Percentiles rank a stretch among this genome's conserved stretches.
Conservation (phyloP, 495 filamentous ascomycete genomes). For the Aspergillus egyptiacus region DNA sequence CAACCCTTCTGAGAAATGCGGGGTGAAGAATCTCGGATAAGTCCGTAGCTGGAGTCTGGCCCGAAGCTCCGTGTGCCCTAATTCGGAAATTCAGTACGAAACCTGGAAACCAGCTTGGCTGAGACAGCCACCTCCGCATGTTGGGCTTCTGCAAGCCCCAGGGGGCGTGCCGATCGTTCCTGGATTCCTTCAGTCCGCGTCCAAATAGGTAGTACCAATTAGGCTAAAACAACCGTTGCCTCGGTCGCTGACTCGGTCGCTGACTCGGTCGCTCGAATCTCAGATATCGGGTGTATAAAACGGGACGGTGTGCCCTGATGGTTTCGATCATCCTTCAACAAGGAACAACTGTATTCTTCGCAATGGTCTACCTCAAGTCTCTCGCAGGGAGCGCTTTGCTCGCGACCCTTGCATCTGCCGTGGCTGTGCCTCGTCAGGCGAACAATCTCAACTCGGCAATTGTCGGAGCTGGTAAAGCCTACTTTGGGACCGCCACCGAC, state of each 20-base stretch:
- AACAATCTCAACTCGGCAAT: constrained; percentile 14
- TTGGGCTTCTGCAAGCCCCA: background rate
- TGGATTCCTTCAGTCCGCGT: constrained; percentile 1
- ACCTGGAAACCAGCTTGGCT: constrained; percentile 3
- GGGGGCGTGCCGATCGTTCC: background rate
- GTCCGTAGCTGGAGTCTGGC: background rate
- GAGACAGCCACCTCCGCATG: background rate
- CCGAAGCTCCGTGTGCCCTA: background rate
- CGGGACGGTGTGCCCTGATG: background rate
- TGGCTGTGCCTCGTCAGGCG: background rate
- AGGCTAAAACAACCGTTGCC: constrained; percentile 1
- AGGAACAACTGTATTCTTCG: background rate
- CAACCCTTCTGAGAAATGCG: too few relatives aligned
- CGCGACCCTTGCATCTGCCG: constrained; percentile 6
- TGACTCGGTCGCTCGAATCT: background rate
- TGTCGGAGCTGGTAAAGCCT: constrained; percentile 15
- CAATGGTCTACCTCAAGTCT: constrained; percentile 13
- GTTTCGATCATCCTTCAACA: background rate
- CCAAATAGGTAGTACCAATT: background rate
- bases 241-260: background rate
- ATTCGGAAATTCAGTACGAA: background rate
- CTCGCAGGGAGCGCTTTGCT: constrained; percentile 5
- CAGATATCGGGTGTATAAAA: background rate
- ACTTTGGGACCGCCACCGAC: constrained; percentile 25
- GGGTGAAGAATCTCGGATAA: background rate